A percentile compares a stretch with the other conserved stretches of the same genome.
Conservation (phyloP, 768 basidiomycete genomes). For the Boletus fagicola region DNA sequence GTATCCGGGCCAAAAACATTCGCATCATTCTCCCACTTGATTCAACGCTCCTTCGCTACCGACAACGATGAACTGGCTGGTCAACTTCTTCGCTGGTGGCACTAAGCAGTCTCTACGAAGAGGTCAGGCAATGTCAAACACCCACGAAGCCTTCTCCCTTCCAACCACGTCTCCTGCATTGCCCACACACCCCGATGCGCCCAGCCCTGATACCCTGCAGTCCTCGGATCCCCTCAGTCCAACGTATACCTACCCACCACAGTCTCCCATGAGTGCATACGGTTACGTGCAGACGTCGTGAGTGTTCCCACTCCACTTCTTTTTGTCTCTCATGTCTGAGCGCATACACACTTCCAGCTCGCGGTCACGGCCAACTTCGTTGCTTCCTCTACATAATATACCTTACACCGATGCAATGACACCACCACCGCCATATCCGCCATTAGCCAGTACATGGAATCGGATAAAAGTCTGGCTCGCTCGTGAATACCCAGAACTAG, state of each 20-base stretch:
- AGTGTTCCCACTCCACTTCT: slow-evolving; percentile 13
- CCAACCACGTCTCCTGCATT: slow-evolving; percentile 68
- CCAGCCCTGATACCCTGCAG: slow-evolving; percentile 51
- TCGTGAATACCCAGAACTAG: slow-evolving; percentile 89
- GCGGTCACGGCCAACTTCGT: slow-evolving; percentile 48
- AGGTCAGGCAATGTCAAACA: slow-evolving; percentile 70
- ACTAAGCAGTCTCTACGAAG: slow-evolving; percentile 48
- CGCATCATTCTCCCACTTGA: neutral
- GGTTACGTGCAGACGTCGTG: slow-evolving; percentile 61
- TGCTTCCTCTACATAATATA: slow-evolving; percentile 69
- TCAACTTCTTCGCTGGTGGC: slow-evolving; percentile 59
- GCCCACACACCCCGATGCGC: slow-evolving; percentile 54
- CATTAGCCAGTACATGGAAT: slow-evolving; percentile 79
- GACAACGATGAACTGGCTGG: slow-evolving; percentile 68
- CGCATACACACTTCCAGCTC: slow-evolving; percentile 28
- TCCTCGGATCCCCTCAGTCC: slow-evolving; percentile 50
- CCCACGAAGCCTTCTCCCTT: slow-evolving; percentile 86
- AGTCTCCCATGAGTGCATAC: slow-evolving; percentile 50
- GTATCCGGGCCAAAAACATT: slow-evolving; percentile 7
- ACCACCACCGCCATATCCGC: slow-evolving; percentile 57
- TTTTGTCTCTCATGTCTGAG: slow-evolving; percentile 7
- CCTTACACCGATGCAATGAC: slow-evolving; percentile 41
- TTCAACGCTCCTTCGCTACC: slow-evolving; percentile 7
- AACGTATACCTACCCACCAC: slow-evolving; percentile 79
- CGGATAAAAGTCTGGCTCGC: slow-evolving; percentile 80